Conservation (phyloP, 129 eudicot species). For the Dittrichia graveolens region DNA sequence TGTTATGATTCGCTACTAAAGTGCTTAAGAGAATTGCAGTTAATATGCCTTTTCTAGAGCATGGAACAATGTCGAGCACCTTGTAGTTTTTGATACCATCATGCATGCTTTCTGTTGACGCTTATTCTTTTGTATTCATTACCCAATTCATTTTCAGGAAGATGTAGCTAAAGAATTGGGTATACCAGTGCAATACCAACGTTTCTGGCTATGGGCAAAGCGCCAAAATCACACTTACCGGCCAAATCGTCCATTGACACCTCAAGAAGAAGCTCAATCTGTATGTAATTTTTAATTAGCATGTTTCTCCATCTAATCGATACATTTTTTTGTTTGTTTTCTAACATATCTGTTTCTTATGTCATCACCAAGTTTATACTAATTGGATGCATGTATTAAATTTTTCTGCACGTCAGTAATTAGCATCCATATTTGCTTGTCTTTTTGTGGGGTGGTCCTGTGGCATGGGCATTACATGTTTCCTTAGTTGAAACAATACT, state of each 20-base stretch:
- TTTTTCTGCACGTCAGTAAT: too few species aligned
- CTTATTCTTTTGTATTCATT: neutral
- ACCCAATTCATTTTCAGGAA: conserved; percentile 46
- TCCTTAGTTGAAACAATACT: too few species aligned
- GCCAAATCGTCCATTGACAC: conserved; percentile 85
- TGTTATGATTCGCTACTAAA: too few species aligned
- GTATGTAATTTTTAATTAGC: conserved; percentile 37
- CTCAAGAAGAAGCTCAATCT: conserved; percentile 74
- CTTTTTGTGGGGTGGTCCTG: too few species aligned
- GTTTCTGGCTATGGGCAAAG: conserved; percentile 94
- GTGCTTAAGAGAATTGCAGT: too few species aligned
- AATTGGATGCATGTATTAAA: neutral
- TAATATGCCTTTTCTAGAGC: too few species aligned
- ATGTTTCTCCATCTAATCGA: neutral
- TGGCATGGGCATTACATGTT: too few species aligned
- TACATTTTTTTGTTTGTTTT: conserved; percentile 12
- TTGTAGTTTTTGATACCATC: too few species aligned
- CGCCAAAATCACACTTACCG: conserved; percentile 83
- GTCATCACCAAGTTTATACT: conserved; percentile 17
- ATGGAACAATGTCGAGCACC: too few species aligned
- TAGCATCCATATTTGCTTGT: too few species aligned
- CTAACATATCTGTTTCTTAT: conserved; percentile 3
- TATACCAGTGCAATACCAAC: conserved; percentile 77
- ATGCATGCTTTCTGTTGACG: conserved; percentile 1
- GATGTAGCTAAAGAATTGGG: conserved; percentile 91